phyloP scores from a whole-genome alignment of 805 yeast species.

The Nakazawaea sp. region DNA sequence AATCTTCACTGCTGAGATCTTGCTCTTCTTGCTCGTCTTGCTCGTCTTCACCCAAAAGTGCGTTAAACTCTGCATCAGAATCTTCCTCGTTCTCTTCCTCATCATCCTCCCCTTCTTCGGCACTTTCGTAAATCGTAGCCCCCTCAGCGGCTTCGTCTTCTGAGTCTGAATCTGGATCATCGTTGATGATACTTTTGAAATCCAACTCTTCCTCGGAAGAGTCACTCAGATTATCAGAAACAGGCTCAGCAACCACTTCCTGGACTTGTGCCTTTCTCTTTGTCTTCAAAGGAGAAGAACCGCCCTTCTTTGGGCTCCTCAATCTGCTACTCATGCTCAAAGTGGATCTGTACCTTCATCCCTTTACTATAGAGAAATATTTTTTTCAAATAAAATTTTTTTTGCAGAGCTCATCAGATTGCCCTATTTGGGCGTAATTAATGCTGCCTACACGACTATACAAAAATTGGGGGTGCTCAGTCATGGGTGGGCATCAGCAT shows the following conservation, averaged over 20 bases:
- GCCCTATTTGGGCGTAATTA: background rate
- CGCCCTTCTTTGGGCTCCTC: constrained; percentile 10
- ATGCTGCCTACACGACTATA: background rate
- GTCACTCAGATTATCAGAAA: background rate
- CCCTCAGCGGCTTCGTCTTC: constrained; percentile 14
- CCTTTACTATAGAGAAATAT: too few relatives aligned
- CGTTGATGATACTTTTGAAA: constrained; percentile 12
- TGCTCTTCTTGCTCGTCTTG: constrained; percentile 19
- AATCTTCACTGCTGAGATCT: constrained; percentile 35
- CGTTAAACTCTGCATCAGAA: constrained; percentile 58
- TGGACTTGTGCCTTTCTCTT: constrained; percentile 10
- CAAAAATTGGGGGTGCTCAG: too few relatives aligned
- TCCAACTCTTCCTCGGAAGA: constrained; percentile 8
- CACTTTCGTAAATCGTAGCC: constrained; percentile 11
- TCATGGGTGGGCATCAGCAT: constrained; percentile 64
- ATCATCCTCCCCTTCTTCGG: constrained; percentile 12
- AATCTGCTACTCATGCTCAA: too few relatives aligned
- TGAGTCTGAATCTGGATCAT: constrained; percentile 15
- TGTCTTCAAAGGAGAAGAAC: constrained; percentile 8
- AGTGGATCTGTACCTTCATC: too few relatives aligned
- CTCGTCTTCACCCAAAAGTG: constrained; percentile 45
- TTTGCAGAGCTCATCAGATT: too few relatives aligned
- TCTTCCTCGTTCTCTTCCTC: constrained; percentile 29
- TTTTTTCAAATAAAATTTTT: too few relatives aligned
- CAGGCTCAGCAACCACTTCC: constrained; percentile 1